Evolutionary conservation across 2,329 filamentous ascomycete genomes (phyloP).

Genomic region (Rhynchosporium secalis): DNA sequence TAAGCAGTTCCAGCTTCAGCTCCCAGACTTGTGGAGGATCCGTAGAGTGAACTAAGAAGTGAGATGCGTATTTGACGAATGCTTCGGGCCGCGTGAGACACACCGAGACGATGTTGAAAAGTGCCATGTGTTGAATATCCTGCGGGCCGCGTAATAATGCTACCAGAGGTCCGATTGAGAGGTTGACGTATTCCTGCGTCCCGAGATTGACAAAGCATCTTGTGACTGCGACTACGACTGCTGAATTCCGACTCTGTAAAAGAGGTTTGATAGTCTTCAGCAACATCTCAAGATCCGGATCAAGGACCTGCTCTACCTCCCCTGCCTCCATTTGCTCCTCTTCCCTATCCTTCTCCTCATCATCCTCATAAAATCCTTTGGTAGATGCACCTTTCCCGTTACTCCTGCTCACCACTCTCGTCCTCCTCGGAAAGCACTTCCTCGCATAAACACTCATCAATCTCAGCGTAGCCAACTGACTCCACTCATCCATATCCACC

Average conservation of each 20-base stretch:
- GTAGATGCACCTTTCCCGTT: constrained; percentile 42
- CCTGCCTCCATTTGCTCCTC: constrained; percentile 46
- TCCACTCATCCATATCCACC: constrained; percentile 99
- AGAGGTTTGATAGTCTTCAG: constrained; percentile 80
- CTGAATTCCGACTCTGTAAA: constrained; percentile 88
- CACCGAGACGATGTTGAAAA: constrained; percentile 95
- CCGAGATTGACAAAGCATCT: constrained; percentile 84
- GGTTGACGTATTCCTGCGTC: constrained; percentile 71
- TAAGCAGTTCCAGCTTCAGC: constrained; percentile 87
- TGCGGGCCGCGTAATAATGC: constrained; percentile 80
- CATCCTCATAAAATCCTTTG: constrained; percentile 76
- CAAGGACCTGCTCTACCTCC: constrained; percentile 60
- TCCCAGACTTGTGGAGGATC: constrained; percentile 84
- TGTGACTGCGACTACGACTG: constrained; percentile 84
- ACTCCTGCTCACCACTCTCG: constrained; percentile 52
- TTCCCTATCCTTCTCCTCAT: constrained; percentile 48
- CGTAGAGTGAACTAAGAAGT: constrained; percentile 81
- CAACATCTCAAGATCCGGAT: constrained; percentile 80
- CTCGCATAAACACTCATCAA: constrained; percentile 84
- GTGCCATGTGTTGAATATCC: constrained; percentile 84
- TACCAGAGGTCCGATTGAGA: constrained; percentile 79
- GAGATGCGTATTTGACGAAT: constrained; percentile 86
- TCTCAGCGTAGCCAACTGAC: constrained; percentile 79
- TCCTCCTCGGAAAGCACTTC: constrained; percentile 78
- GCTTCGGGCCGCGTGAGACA: constrained; percentile 71